A percentile compares a stretch with the other conserved stretches of the same genome.
Evolutionary conservation across 352 stramenopile species (phyloP).

Genomic region (Globisporangium spiculum): DNA sequence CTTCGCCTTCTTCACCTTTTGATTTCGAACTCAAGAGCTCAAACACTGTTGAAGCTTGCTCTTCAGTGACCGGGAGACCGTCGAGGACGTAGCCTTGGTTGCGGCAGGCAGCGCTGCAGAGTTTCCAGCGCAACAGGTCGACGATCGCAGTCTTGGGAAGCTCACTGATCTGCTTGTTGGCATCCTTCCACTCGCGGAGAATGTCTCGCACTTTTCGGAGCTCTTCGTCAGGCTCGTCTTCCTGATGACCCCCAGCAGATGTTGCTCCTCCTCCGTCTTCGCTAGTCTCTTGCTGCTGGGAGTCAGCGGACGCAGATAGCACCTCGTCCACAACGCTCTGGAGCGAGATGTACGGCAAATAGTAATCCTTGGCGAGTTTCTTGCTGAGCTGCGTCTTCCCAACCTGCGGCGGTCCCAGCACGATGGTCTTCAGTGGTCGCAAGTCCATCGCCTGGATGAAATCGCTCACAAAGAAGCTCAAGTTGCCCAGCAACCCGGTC

Average conservation of each 20-base stretch:
- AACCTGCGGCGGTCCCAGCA: conserved; percentile 61
- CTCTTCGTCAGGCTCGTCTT: conserved; percentile 24
- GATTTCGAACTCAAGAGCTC: conserved; percentile 8
- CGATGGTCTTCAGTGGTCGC: conserved; percentile 60
- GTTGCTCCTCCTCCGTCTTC: background rate
- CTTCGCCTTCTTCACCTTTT: conserved; percentile 11
- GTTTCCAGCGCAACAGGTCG: conserved; percentile 64
- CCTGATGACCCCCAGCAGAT: background rate
- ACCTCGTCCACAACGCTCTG: conserved; percentile 40
- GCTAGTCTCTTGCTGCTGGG: conserved; percentile 21
- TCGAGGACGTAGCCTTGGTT: conserved; percentile 87
- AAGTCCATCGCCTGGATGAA: conserved; percentile 78
- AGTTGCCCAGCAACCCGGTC: conserved; percentile 54
- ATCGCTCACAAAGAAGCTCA: conserved; percentile 66
- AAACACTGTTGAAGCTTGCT: conserved; percentile 53
- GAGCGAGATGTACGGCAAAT: conserved; percentile 59
- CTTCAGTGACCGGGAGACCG: conserved; percentile 44
- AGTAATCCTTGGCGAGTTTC: conserved; percentile 67
- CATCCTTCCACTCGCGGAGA: conserved; percentile 30
- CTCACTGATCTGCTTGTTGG: conserved; percentile 20
- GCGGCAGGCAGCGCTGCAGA: conserved; percentile 46
- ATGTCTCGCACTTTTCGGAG: conserved; percentile 41
- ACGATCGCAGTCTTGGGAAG: conserved; percentile 39
- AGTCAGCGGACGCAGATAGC: conserved; percentile 25
- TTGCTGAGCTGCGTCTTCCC: conserved; percentile 63